These are phyloP conservation scores for Spizellomyces punctatus DNA, from an alignment of 192 early-diverging fungal species.

Conservation along the genomic window DNA sequence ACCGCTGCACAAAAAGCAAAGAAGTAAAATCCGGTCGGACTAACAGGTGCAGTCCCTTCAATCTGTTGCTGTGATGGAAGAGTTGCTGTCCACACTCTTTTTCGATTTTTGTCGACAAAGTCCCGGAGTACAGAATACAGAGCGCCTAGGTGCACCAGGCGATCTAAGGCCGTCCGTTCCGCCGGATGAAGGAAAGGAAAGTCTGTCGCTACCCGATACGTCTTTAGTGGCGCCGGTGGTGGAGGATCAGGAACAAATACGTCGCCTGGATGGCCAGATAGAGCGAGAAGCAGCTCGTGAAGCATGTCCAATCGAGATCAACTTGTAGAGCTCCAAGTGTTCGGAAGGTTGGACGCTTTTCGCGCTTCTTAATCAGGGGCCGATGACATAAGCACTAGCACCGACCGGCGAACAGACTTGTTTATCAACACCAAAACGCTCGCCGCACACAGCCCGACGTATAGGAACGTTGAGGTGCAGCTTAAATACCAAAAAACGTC, in stretches of 20 bases:
- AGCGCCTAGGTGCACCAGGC: constrained; percentile 62
- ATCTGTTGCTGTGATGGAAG: constrained; percentile 4
- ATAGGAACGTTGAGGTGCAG: too few species aligned
- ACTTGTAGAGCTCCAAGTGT: background rate
- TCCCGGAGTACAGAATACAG: constrained; percentile 42
- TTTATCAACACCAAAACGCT: too few species aligned
- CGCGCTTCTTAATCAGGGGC: too few species aligned
- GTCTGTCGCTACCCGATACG: constrained; percentile 57
- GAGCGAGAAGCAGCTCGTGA: constrained; percentile 71
- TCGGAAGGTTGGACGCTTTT: too few species aligned
- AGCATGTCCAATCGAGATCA: constrained; percentile 47
- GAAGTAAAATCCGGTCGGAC: constrained; percentile 47
- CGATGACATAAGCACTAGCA: too few species aligned
- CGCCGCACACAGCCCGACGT: too few species aligned
- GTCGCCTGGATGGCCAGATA: constrained; percentile 69
- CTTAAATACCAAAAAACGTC: too few species aligned
- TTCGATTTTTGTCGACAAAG: constrained; percentile 38
- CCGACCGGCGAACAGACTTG: too few species aligned
- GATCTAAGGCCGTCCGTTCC: constrained; percentile 61
- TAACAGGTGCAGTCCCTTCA: background rate
- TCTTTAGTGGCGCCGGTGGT: background rate
- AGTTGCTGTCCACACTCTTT: background rate
- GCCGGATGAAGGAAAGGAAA: constrained; percentile 69
- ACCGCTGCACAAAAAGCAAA: constrained; percentile 54
- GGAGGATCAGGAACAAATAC: constrained; percentile 56